Base-by-base conservation (phyloP, 2,329 filamentous ascomycete genomes). In the Aspergillus viridinutans region DNA sequence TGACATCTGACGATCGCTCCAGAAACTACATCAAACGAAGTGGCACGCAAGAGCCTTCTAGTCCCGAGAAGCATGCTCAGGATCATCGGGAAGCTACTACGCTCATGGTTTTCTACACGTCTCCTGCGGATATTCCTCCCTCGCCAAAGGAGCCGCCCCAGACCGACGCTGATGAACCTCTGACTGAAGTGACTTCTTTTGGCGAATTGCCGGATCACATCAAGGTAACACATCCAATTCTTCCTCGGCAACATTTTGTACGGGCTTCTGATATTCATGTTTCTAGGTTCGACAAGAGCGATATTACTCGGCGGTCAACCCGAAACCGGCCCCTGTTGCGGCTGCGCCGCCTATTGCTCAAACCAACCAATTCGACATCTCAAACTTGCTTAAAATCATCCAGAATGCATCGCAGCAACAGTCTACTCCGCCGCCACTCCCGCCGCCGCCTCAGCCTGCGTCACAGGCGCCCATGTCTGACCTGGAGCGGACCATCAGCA, bases 101-200 rank as follows among this genome's bases (percentile, higher is more conserved):
- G 3, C 70, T 81, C 40, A 80, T 80, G 74, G 76, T 76, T 1
- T 75, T 79, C 58, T 78, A 80, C 60, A 72, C 76, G 1, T 77
- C 74, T 28, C 69, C 72, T 49, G 72, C 72, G 4, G 79, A 81
- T 59, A 70, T 80, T 49, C 79, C 79, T 5, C 61, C 72, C 4
- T 75, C 77, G 3, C 77, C 79, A 6, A 80, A 78, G 58, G 79
- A 81, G 53, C 77, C 78, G 14, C 72, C 75, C 26, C 64, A 70
- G 21, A 64, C 69, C 12, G 69, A 69, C 40, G 68, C 69, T 4
- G 74, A 76, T 29, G 77, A 79, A 53, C 47, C 61, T 3, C 66
- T 64, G 17, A 51, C 67, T 2, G 75, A 75, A 17, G 67, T 70
- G 49, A 63, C 72, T 50, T 58, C 68, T 9, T 80, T 81, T 61